A percentile compares a stretch with the other conserved stretches of the same genome.
Conservation (phyloP, 1,284 basidiomycete species). For the Ustilago bromivora region DNA sequence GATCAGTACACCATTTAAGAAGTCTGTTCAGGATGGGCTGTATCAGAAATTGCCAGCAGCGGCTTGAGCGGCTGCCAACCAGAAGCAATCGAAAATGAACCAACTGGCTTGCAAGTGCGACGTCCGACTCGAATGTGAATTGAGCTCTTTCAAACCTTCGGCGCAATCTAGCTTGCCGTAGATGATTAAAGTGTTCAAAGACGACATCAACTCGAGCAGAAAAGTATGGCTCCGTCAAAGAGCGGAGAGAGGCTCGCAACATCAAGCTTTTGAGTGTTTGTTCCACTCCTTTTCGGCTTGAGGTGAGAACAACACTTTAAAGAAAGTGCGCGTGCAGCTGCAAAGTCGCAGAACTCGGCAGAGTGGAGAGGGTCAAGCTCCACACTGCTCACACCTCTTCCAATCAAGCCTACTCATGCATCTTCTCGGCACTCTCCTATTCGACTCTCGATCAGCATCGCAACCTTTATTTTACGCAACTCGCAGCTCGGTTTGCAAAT, state of each 20-base stretch:
- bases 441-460: neutral
- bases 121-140: no score
- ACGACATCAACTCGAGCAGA: neutral
- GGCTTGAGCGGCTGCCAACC: neutral
- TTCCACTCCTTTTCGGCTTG: neutral
- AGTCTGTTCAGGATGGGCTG: conserved; percentile 34
- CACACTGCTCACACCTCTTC: neutral
- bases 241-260: neutral
- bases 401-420: neutral
- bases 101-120: no score
- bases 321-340: neutral
- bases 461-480: neutral
- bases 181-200: no score
- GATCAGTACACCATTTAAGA: conserved; percentile 52
- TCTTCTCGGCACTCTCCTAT: neutral
- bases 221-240: neutral
- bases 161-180: no score
- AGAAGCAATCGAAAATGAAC: neutral
- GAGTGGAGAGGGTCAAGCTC: neutral
- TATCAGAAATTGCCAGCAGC: conserved; percentile 1
- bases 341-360: conserved; percentile 2
- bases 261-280: neutral
- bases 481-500: neutral
- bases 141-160: no score
- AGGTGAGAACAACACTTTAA: neutral